Base-by-base conservation (phyloP, 306 rosid species). In the Cercis canadensis region DNA sequence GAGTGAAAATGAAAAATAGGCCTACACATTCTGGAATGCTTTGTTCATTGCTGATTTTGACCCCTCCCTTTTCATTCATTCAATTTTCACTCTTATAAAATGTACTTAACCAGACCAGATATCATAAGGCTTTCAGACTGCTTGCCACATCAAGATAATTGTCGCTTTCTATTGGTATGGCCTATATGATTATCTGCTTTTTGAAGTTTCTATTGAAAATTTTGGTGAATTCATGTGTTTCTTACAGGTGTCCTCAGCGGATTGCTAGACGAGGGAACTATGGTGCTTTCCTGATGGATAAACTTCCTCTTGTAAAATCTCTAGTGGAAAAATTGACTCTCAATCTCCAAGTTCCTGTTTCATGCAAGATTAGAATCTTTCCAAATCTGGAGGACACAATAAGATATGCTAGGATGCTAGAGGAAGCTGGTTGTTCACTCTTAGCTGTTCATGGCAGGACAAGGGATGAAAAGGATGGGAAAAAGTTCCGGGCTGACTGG, bases 241-340 rank as follows among this genome's bases (percentile, higher is more conserved):
- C 5, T 69, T n/a, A 50, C 85, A 95, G 97, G 79, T 95, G 99
- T 79, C 99, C 99, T 40, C 99, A 95, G 77, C 92, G 99, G 57
- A 95, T 95, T 77, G 97, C 96, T 19, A 83, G 78, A 73, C 73
- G 96, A 43, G 97, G 99, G 44, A 59, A 95, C 64, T 91, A 95
- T 72, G 97, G 99, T 51, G 97, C 97, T 54, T 95, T 95, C 67
- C 76, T 95, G n/a, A 95, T 95, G 99, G 96, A 91, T 69, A 86
- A 95, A 78, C 96, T 95, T 54, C 92, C 99, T 58, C 87, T 91
- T 24, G 90, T 91, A 36, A 91, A 87, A 80, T 82, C 92, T 67
- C 69, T 95, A 0, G 96, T 91, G 37, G 90, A 91, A 70, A 95
- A 95, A 16, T 76, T 95, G 84, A 87, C 94, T 77, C 75, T 14